Evolutionary conservation across 768 basidiomycete genomes (phyloP), one percentile per base, ranked within the genome.

Genomic region (Boletales sp.): DNA sequence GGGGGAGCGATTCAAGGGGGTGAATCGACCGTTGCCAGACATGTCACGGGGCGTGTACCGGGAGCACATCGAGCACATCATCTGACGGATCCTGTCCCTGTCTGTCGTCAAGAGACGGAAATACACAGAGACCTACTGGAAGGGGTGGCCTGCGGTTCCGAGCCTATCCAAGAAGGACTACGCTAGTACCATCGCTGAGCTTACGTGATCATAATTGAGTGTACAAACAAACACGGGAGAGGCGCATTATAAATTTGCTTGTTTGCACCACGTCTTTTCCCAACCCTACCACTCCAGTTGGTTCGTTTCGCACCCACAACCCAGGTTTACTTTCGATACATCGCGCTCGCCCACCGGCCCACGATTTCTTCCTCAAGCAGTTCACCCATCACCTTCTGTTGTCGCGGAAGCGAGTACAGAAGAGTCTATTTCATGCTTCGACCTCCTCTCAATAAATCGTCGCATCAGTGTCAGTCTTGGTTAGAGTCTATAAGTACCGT

Each of bases 371-470:
- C 63, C 43, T 52, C 59, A 65, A 55, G 40, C 42, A 19, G n/a
- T 17, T 38, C 43, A 43, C 47, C 40, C 38, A n/a, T 44, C 52
- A 52, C 52, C 65, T 68, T 70, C 68, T 68, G 69, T 69, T 54
- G 43, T 53, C 53, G 45, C 52, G 59, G 52, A 56, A 52, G 62
- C 64, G 57, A 62, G 63, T 51, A 59, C 63, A 67, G 66, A 65
- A 69, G 66, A 67, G 47, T 54, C 43, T 57, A 57, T 67, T 91
- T 90, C 88, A 91, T 91, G 88, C 87, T 88, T 89, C 87, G 86
- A 80, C 86, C 86, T 82, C 83, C 82, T 78, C 81, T 83, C 75
- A 76, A 72, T 81, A 82, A 79, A 74, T 72, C 77, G 70, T 79
- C 79, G 76, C 76, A 81, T 73, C 83, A 80, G 74, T 79, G 72